Evolutionary conservation across 2,329 filamentous ascomycete species (phyloP).

Genomic region (Aspergillus floridensis): DNA sequence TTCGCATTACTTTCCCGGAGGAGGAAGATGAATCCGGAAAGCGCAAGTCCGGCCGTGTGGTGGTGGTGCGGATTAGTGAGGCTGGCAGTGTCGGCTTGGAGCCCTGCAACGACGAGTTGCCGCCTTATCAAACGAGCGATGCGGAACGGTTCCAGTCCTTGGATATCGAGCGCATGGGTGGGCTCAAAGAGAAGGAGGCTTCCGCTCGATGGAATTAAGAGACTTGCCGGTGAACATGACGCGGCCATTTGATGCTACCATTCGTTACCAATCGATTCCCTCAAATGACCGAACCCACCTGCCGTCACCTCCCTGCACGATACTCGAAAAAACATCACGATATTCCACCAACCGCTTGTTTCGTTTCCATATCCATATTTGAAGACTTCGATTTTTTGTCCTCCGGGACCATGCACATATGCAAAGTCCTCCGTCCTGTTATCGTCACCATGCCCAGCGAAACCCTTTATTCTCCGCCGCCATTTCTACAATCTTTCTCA

Average conservation of each 20-base stretch:
- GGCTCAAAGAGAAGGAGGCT: constrained; percentile 81
- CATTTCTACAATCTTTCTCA: neutral
- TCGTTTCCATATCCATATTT: constrained; percentile 24
- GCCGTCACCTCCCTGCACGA: constrained; percentile 26
- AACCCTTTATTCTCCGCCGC: constrained; percentile 7
- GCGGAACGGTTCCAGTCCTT: constrained; percentile 83
- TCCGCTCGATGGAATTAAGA: constrained; percentile 35
- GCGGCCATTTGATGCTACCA: constrained; percentile 3
- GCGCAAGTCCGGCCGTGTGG: constrained; percentile 78
- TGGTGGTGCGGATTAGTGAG: constrained; percentile 88
- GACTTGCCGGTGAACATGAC: constrained; percentile 2
- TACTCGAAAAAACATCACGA: constrained; percentile 33
- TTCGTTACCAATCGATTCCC: constrained; percentile 14
- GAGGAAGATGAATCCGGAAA: constrained; percentile 76
- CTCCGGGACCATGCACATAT: constrained; percentile 34
- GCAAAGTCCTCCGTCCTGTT: constrained; percentile 16
- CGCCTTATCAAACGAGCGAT: constrained; percentile 82
- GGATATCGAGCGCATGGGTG: constrained; percentile 91
- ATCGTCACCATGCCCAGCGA: constrained; percentile 11
- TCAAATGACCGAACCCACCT: constrained; percentile 9
- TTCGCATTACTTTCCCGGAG: constrained; percentile 97
- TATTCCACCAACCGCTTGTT: constrained; percentile 28
- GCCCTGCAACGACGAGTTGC: constrained; percentile 75
- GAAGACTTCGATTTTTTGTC: constrained; percentile 16
- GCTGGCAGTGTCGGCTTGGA: constrained; percentile 81